Conservation (phyloP, 2,329 filamentous ascomycete genomes). For the Diplodia scrobiculata region DNA sequence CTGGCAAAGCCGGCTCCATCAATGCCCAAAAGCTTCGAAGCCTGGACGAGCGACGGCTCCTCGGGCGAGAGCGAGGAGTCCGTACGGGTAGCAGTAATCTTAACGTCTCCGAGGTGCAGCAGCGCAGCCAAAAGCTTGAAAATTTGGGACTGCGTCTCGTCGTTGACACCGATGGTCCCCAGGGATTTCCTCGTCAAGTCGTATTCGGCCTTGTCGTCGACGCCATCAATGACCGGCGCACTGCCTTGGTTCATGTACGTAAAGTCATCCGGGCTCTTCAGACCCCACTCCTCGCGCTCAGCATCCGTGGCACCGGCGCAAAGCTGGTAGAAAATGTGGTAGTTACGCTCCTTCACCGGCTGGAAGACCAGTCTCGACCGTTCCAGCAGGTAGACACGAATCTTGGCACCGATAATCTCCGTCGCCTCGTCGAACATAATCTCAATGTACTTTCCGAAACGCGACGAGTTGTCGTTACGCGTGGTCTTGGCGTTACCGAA, state of each 20-base stretch:
- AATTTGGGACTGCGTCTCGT: conserved; percentile 75
- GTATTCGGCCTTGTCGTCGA: conserved; percentile 95
- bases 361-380: conserved; percentile 96
- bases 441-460: conserved; percentile 99
- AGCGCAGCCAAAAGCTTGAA: conserved; percentile 89
- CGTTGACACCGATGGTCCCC: conserved; percentile 79
- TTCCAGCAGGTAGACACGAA: conserved; percentile 92
- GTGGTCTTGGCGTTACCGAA: conserved; percentile 99
- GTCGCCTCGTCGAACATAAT: conserved; percentile 97
- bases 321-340: conserved; percentile 98
- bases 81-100: conserved; percentile 85
- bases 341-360: conserved; percentile 95
- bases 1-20: conserved; percentile 84
- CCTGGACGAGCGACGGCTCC: conserved; percentile 79
- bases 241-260: conserved; percentile 96
- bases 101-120: conserved; percentile 92
- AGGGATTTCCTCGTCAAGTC: conserved; percentile 83
- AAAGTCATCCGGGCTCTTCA: conserved; percentile 84
- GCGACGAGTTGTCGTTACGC: conserved; percentile 96
- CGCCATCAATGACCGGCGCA: conserved; percentile 85
- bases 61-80: conserved; percentile 80
- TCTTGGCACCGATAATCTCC: conserved; percentile 97
- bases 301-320: conserved; percentile 86
- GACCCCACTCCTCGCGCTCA: conserved; percentile 75
- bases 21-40: conserved; percentile 84